These are phyloP conservation scores for Boletellus dicymbophilus DNA, from an alignment of 1,284 basidiomycete genomes.

Conservation along the genomic window DNA sequence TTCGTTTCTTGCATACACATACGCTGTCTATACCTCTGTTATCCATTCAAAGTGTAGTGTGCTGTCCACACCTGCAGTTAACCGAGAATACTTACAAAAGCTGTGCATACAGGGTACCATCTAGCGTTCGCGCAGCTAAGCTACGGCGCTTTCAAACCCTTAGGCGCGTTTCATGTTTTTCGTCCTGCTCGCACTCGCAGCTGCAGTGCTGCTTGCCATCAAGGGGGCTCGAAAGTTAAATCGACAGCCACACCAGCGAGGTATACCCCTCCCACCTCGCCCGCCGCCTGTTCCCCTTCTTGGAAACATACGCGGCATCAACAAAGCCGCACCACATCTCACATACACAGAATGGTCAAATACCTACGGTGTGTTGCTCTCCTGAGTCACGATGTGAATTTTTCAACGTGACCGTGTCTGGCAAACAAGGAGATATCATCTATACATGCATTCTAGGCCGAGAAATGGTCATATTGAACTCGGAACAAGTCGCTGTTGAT, in stretches of 20 bases:
- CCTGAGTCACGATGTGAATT: too few species aligned
- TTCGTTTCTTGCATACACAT: too few species aligned
- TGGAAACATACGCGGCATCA: slow-evolving; percentile 10
- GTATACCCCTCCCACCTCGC: slow-evolving; percentile 9
- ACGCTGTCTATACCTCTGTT: too few species aligned
- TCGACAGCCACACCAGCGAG: background rate
- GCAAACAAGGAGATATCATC: slow-evolving; percentile 16
- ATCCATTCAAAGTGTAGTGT: too few species aligned
- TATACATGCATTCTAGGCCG: slow-evolving; percentile 8
- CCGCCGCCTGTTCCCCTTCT: slow-evolving; percentile 8
- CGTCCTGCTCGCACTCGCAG: slow-evolving; percentile 2
- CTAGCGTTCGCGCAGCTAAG: too few species aligned
- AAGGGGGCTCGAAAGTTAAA: slow-evolving; percentile 2
- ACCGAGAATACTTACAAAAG: too few species aligned
- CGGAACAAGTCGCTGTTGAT: slow-evolving; percentile 13
- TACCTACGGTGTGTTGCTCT: slow-evolving; percentile 7
- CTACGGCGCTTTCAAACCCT: too few species aligned
- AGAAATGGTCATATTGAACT: slow-evolving; percentile 18
- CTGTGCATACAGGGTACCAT: too few species aligned
- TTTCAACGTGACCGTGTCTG: too few species aligned
- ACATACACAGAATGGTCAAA: slow-evolving; percentile 13
- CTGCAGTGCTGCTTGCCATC: slow-evolving; percentile 6
- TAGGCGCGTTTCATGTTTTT: slow-evolving; percentile 1
- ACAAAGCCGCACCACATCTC: slow-evolving; percentile 4
- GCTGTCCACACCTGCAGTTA: too few species aligned